Evolutionary conservation across 228 moss, liverwort and hornwort genomes (phyloP), one percentile per base, ranked within the genome.

Genomic region (Sphagnum fallax): DNA sequence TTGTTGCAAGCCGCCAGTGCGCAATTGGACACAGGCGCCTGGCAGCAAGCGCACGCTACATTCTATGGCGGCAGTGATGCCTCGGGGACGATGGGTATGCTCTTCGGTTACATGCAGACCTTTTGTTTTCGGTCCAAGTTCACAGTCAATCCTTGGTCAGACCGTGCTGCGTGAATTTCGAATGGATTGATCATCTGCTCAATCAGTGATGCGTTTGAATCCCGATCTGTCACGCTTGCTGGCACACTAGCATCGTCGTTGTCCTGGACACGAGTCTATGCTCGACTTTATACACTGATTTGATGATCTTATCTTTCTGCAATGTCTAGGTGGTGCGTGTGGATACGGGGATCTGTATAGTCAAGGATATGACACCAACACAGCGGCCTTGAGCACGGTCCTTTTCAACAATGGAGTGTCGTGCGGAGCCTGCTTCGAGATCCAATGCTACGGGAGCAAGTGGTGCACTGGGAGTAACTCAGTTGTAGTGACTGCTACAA

Each of bases 401-500:
- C 53, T 76, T 50, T 76, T 65, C 71, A 12, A 65, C 6, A 18
- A 12, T 15, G 75, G 70, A 66, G 14, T 13, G 8, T 53, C 48
- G 6, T 76, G 75, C 51, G 75, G 75, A 49, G 70, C 70, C 16
- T 76, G 75, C 65, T 76, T 48, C 65, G 70, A 76, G 53, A 69
- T 75, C 0, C 75, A 68, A 16, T 75, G 75, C 63, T 69, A 60
- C 51, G 63, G 69, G n/a, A 50, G 12, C 55, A 59, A 55, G 10
- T 53, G 57, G 52, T 70, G 65, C 51, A 48, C 65, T 0, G 69
- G 68, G 57, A 65, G 65, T n/a, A 50, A 49, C 6, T 63, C 70
- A 15, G 58, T 76, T 18, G 32, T 53, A 10, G 65, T 76, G 5
- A 76, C 75, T 16, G 75, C 71, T 9, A 76, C 75, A 49, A 76